Evolutionary conservation across 257 asterid genomes (phyloP), one percentile per base, ranked within the genome.

Genomic region (Capsicum baccatum): DNA sequence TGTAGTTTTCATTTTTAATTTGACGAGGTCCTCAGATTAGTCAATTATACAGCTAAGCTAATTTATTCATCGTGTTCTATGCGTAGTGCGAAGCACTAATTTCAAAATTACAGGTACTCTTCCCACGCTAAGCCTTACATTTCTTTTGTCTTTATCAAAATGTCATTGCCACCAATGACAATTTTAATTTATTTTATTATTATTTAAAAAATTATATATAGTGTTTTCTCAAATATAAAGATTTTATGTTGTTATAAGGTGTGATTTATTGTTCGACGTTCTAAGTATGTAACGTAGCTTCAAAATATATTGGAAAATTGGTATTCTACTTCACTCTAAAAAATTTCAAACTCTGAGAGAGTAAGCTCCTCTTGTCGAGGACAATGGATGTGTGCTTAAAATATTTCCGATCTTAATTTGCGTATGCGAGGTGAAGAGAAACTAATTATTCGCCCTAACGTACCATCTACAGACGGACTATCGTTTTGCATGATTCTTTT

Each of bases 111-210:
- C 1, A 76, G 21, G 47, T 76, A 76, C 80, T 7, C 76, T 67
- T 17, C 52, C 76, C 76, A 67, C 76, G 76, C 76, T 67, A 14
- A 6, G 74, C 73, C 73, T 68, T 37, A 17, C 79, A 4, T 70
- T 42, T 3, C 2, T 2, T 1, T 68, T 9, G 79, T 26, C 10
- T 39, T 39, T 44, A 3, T 39, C 6, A 26, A 39, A 68, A 44
- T 44, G 79, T 42, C 79, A 70, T 44, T 17, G 37, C 44, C 17
- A 70, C 9, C 3, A 67, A 67, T 7, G 52, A 37, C 74, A 6
- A 47, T 39, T 2, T 39, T 39, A 39, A 39, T 39, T 39, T 39
- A 39, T 39, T 39, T 39, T 39, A 2, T 48, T 9, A 67, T 35
- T 35, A 35, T 35, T 67, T 67, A 68, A 8, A n/a, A 33, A 17